phyloP scores from a whole-genome alignment of 1,284 basidiomycete genomes.

The Trametes polyzona region DNA sequence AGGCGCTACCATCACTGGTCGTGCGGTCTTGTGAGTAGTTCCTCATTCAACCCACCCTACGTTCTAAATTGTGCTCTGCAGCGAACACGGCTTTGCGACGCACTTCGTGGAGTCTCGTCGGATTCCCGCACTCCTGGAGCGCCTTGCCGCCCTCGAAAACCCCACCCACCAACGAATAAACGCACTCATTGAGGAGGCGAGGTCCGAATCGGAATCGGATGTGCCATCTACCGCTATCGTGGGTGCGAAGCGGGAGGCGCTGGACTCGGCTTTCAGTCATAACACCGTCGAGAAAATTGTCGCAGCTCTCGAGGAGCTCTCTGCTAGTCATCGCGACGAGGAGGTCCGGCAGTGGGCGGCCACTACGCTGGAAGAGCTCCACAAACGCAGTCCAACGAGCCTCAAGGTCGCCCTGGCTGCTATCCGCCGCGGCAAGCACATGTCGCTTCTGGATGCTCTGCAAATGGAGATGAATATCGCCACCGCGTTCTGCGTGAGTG shows the following conservation, averaged over 20 bases:
- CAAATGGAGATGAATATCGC: conserved; percentile 85
- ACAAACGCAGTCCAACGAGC: conserved; percentile 85
- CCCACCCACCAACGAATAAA: conserved; percentile 54
- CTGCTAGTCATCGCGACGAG: conserved; percentile 45
- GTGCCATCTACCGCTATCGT: conserved; percentile 61
- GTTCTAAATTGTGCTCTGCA: conserved; percentile 36
- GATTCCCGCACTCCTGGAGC: conserved; percentile 68
- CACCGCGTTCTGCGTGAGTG: conserved; percentile 78
- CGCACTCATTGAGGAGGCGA: conserved; percentile 69
- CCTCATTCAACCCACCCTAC: conserved; percentile 13
- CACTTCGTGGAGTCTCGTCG: conserved; percentile 84
- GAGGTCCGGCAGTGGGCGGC: conserved; percentile 74
- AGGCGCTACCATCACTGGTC: conserved; percentile 71
- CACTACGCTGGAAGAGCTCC: conserved; percentile 65
- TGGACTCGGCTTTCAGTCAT: conserved; percentile 81
- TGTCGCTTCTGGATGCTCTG: conserved; percentile 69
- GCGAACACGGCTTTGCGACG: conserved; percentile 89
- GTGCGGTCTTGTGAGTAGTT: conserved; percentile 79
- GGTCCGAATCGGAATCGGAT: conserved; percentile 58
- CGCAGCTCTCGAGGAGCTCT: conserved; percentile 54
- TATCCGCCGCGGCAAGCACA: conserved; percentile 68
- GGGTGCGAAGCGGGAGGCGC: conserved; percentile 69
- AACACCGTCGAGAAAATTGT: conserved; percentile 75
- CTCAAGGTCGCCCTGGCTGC: conserved; percentile 85
- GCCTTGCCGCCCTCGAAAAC: conserved; percentile 63